A percentile compares a stretch with the other conserved stretches of the same genome.
These are phyloP conservation scores for Beta vulgaris DNA, from an alignment of 148 eudicot species.

Conservation along the genomic window DNA sequence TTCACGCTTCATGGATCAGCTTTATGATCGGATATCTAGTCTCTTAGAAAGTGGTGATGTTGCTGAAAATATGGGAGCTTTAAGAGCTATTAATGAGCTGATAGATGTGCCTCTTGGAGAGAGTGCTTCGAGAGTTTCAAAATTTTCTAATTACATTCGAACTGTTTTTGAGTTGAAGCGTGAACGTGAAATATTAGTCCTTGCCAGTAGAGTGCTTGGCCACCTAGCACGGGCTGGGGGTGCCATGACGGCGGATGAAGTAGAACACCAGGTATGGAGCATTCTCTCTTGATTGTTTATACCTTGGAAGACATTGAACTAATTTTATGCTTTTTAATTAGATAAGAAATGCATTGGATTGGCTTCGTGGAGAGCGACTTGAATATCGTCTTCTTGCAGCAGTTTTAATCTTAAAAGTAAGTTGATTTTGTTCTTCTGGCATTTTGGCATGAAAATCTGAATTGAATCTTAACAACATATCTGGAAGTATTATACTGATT, in stretches of 20 bases:
- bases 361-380: constrained; percentile 83
- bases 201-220: constrained; percentile 92
- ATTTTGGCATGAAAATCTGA: not conserved
- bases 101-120: constrained; percentile 83
- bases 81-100: constrained; percentile 89
- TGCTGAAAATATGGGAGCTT: constrained; percentile 88
- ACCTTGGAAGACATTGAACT: not conserved
- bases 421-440: constrained; percentile 18
- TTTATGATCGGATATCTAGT: constrained; percentile 76
- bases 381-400: constrained; percentile 98
- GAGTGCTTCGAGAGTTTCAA: constrained; percentile 88
- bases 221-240: constrained; percentile 93
- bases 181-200: constrained; percentile 72
- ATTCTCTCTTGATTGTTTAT: constrained; percentile 13
- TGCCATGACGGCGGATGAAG: constrained; percentile 98
- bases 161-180: constrained; percentile 79
- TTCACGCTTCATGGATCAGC: constrained; percentile 88
- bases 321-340: constrained; percentile 29
- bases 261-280: constrained; percentile 71
- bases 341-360: constrained; percentile 81
- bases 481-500: not conserved
- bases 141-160: constrained; percentile 75
- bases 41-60: constrained; percentile 77
- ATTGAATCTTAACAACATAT: not conserved
- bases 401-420: constrained; percentile 87